Base-by-base conservation (phyloP, 2,329 filamentous ascomycete species). In the Trichothecium roseum region DNA sequence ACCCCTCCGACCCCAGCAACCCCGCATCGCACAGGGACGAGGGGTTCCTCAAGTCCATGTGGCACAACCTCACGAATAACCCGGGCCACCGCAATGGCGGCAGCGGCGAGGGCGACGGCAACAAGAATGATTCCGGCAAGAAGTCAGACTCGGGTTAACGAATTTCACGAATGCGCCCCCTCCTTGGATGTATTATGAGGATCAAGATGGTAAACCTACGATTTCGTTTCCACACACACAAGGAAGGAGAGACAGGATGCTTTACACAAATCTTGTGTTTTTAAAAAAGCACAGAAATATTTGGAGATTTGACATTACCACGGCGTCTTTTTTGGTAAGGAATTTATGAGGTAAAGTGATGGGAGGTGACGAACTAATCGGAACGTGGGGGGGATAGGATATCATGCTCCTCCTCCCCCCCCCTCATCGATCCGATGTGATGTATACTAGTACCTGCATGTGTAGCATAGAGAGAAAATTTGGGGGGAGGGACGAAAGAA, bases 31-130 rank as follows among this genome's bases (percentile, higher is more conserved):
- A 89, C 56, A 81, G 82, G 60, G 78, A 83, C 51, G 88, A 95
- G 57, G 85, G 89, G 3, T 94, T 95, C 53, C 63, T 96, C 41
- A 95, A 91, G 65, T 86, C 81, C 29, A 78, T 93, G 44, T 96
- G 89, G 89, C 85, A 95, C 54, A 87, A 79, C 45, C 60, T 96
- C 37, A 94, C 83, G n/a, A 84, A 86, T 49, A 77, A 91, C 49
- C 68, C 72, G 1, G 68, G 66, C 5, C 72, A 76, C 43, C 58
- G 63, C 39, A 48, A 56, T 15, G 39, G 47, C 5, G 52, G 55
- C 8, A 44, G 45, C 16, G 42, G 54, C 14, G 39, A 43, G 17
- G 28, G 10, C 20, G 6, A 6, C 20, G 42, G 40, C 27, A 43
- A 51, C 34, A 37, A 42, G 15, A 37, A 47, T 30, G 17, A n/a